Base-by-base conservation (phyloP, 495 filamentous ascomycete genomes). In the Lentithecium fluviatile region DNA sequence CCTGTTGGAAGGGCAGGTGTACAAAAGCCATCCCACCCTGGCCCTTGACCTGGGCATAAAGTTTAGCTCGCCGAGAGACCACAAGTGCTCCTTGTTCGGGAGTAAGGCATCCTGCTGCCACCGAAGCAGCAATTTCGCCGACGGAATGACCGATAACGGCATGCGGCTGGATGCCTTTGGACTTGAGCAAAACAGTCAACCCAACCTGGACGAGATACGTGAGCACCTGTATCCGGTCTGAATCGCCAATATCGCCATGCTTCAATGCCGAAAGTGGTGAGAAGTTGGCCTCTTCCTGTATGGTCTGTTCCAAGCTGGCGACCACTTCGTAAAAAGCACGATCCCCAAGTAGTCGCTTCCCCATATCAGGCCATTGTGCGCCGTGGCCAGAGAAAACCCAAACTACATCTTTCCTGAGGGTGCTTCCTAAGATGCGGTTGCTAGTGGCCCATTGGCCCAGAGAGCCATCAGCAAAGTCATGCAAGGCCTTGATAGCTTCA, bases 21-120 rank as follows among this genome's bases (percentile, higher is more conserved):
- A 83, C 80, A 0, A 84, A 70, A 15, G 79, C 70, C 75, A 86
- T 83, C 26, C 76, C 79, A 0, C 77, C 72, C 21, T 79, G 71
- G 17, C 83, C 81, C 60, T 68, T 75, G 17, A 79, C 70, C 13
- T 63, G 19, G 0, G 65, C 59, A 45, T 78, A 79, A 12, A 79
- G 61, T 5, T 54, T 53, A 0, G 76, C 72, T 29, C 77, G 61
- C 11, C 65, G 64, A 6, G 66, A 65, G 20, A 76, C 71, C 32
- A 77, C 48, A 5, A 74, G 7, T 6, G 70, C 69, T 0, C 73
- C 75, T 45, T 75, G 59, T 43, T 36, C 40, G 12, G 60, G 55
- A n/a, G 72, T 65, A 10, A 76, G 42, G 2, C 61, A 60, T 1
- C 71, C 73, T 29, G 72, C 67, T n/a, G 52, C 66, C 10, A 73